Percentiles rank a stretch among this genome's conserved stretches.
phyloP scores from a whole-genome alignment of 2,329 filamentous ascomycete genomes.

The Curvularia hawaiiensis region DNA sequence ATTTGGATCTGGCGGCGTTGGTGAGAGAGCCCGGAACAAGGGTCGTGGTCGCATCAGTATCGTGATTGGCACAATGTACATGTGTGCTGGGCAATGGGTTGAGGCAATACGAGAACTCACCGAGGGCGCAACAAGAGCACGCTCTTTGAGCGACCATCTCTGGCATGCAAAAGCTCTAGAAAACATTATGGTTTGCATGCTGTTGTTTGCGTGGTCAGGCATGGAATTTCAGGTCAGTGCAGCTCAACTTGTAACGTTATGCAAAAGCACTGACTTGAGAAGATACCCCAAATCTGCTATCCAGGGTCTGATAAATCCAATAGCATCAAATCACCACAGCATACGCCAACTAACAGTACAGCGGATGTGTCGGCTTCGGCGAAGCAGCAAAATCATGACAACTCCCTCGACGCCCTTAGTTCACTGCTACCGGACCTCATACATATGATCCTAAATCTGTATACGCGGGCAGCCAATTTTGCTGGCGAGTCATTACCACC shows the following conservation, averaged over 20 bases:
- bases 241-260: not conserved
- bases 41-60: slow-evolving; percentile 80
- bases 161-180: slow-evolving; percentile 98
- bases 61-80: slow-evolving; percentile 81
- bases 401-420: slow-evolving; percentile 55
- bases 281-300: slow-evolving; percentile 61
- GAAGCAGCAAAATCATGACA: slow-evolving; percentile 50
- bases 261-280: slow-evolving; percentile 12
- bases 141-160: slow-evolving; percentile 85
- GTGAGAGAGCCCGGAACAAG: slow-evolving; percentile 78
- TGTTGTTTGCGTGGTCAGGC: slow-evolving; percentile 83
- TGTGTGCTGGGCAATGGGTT: slow-evolving; percentile 87
- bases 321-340: slow-evolving; percentile 50
- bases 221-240: slow-evolving; percentile 75
- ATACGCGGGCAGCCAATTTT: slow-evolving; percentile 67
- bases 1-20: slow-evolving; percentile 67
- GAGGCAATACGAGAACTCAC: slow-evolving; percentile 84
- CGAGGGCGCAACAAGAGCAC: slow-evolving; percentile 78
- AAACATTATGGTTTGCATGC: slow-evolving; percentile 78
- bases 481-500: slow-evolving; percentile 72
- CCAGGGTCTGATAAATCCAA: slow-evolving; percentile 55
- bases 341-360: slow-evolving; percentile 47
- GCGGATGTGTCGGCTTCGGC: slow-evolving; percentile 47
- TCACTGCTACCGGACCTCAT: slow-evolving; percentile 73
- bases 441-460: slow-evolving; percentile 75